Evolutionary conservation across 257 asterid genomes (phyloP).

Genomic region (Nicotiana noctiflora): DNA sequence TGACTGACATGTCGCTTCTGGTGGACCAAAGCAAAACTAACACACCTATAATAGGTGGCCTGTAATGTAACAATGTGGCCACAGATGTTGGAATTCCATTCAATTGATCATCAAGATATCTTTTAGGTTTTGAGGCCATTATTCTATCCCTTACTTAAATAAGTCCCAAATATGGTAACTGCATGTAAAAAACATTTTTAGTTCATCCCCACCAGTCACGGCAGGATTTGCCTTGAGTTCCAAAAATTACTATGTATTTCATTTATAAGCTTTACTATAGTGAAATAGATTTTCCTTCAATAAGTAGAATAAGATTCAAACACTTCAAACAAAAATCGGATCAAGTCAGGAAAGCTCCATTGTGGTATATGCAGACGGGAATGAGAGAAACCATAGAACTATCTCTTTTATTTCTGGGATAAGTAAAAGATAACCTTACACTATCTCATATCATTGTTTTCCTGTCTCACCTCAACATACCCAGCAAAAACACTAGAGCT

Average conservation of each 20-base stretch:
- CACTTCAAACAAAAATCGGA: neutral
- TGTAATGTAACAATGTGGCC: neutral
- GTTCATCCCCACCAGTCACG: neutral
- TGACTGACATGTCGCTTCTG: neutral
- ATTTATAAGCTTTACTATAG: neutral
- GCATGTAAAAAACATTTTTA: neutral
- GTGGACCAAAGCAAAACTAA: neutral
- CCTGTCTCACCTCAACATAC: neutral
- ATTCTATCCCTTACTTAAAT: neutral
- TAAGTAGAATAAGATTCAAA: neutral
- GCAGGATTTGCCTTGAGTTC: neutral
- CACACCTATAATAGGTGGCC: neutral
- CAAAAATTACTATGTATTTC: neutral
- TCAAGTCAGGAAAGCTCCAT: neutral
- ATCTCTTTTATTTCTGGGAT: neutral
- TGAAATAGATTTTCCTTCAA: constrained; percentile 6
- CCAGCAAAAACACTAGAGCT: neutral
- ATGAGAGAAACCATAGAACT: constrained; percentile 1
- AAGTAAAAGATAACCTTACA: neutral
- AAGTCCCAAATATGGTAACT: neutral
- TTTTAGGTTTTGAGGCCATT: constrained; percentile 2
- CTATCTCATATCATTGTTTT: neutral
- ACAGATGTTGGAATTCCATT: neutral
- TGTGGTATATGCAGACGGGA: constrained; percentile 3
- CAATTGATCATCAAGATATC: neutral